Evolutionary conservation across 2,329 filamentous ascomycete genomes (phyloP), one percentile per base, ranked within the genome.

Genomic region (Paramyrothecium roridum): DNA sequence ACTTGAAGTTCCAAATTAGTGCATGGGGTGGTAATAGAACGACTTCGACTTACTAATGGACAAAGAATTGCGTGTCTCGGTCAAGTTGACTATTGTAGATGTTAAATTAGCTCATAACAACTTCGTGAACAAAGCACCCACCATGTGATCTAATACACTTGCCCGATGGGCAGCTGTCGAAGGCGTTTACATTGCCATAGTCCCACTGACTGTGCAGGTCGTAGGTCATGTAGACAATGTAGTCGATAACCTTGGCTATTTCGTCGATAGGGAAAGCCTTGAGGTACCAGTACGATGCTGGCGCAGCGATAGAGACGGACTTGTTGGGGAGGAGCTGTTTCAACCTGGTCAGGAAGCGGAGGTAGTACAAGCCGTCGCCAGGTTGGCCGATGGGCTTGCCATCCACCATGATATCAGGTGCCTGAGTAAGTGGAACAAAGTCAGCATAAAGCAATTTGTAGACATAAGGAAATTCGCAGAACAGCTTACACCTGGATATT

Each of bases 211-310:
- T 57, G 17, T 59, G 55, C 1, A 57, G 52, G 13, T 59, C 57
- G 6, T 59, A 61, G 0, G 57, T 59, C 59, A 61, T 60, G 8
- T 50, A 59, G 2, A 60, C 61, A 6, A 72, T 65, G 50, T 73
- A 73, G 52, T 73, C 66, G 7, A 73, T 34, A 2, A 63, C 23
- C 1, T 55, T 30, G 0, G 57, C 45, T 4, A 72, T 70, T 1
- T 56, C 33, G 3, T 60, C 53, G 17, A 73, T 65, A 0, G 66
- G 70, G 11, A 69, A 73, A 0, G 26, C 34, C 50, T 64, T 64
- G 3, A 74, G 65, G 34, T 71, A 72, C 71, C 69, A 74, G 50
- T 65, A 72, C 0, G 66, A 73, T 0, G 68, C 63, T 0, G 68
- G 67, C 0, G 66, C 65, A 2, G 67, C 65, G 49, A 73, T 64